Evolutionary conservation across 2,329 filamentous ascomycete genomes (phyloP).

Genomic region (Graphilbum ipis-grandicollis): DNA sequence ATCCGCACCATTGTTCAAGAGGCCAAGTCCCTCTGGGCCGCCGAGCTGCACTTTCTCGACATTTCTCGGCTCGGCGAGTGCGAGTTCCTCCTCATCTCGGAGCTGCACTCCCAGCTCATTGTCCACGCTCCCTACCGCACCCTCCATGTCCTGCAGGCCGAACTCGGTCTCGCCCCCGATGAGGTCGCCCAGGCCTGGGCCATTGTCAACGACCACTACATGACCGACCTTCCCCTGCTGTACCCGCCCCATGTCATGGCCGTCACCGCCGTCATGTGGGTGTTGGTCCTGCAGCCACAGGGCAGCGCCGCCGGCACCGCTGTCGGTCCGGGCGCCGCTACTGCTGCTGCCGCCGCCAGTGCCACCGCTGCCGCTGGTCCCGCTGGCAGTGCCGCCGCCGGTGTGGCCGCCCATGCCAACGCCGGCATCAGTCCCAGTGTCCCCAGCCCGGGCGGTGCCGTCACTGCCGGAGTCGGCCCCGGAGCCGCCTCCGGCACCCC

Average conservation of each 20-base stretch:
- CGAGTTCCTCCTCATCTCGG: conserved; percentile 83
- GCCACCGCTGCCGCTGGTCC: background rate
- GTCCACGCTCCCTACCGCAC: conserved; percentile 82
- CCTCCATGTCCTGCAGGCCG: conserved; percentile 50
- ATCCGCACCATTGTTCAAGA: conserved; percentile 82
- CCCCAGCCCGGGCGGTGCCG: background rate
- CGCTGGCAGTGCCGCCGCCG: background rate
- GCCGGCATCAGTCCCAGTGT: no score
- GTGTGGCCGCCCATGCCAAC: background rate
- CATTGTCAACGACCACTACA: conserved; percentile 81
- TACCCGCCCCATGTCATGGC: conserved; percentile 77
- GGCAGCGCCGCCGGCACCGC: background rate
- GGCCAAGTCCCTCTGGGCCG: conserved; percentile 69
- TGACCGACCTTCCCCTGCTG: conserved; percentile 77
- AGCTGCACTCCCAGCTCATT: conserved; percentile 79
- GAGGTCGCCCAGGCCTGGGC: conserved; percentile 64
- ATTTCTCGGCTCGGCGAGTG: conserved; percentile 79
- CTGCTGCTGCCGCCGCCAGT: no score
- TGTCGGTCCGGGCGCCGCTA: background rate
- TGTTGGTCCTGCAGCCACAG: conserved; percentile 62
- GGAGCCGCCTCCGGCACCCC: background rate
- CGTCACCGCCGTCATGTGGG: conserved; percentile 70
- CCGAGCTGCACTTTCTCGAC: conserved; percentile 57
- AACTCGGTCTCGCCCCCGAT: conserved; percentile 57
- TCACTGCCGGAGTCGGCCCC: background rate